These are phyloP conservation scores for Capsicum baccatum DNA, from an alignment of 257 asterid species.

Conservation along the genomic window DNA sequence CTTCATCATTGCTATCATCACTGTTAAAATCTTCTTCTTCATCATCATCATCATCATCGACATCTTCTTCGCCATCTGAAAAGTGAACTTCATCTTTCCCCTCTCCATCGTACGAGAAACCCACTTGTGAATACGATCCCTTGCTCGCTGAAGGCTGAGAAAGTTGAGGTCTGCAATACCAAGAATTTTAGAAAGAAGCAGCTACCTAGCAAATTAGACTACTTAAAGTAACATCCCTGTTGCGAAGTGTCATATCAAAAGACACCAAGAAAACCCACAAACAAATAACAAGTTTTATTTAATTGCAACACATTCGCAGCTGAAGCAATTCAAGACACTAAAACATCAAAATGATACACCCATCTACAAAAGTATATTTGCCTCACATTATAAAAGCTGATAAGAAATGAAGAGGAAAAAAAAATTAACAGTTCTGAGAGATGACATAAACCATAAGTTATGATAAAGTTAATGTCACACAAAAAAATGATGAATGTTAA, in stretches of 20 bases:
- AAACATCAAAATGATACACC: background rate
- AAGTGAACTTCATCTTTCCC: slow-evolving; percentile 64
- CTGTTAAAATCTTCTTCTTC: slow-evolving; percentile 88
- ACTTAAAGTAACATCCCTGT: background rate
- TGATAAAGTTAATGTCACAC: background rate
- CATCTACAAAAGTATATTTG: background rate
- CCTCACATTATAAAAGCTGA: background rate
- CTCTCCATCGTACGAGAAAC: slow-evolving; percentile 91
- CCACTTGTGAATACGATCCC: slow-evolving; percentile 97
- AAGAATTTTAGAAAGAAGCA: slow-evolving; percentile 11
- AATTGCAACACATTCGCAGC: background rate
- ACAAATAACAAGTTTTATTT: background rate
- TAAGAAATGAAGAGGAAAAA: background rate
- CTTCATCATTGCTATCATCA: slow-evolving; percentile 93
- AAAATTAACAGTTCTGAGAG: background rate
- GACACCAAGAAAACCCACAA: slow-evolving; percentile 26
- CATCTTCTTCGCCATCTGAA: slow-evolving; percentile 85
- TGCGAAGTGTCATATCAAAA: slow-evolving; percentile 6
- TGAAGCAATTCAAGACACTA: slow-evolving; percentile 8
- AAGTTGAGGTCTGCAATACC: slow-evolving; percentile 54
- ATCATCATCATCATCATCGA: slow-evolving; percentile 81
- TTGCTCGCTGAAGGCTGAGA: slow-evolving; percentile 72
- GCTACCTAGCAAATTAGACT: background rate
- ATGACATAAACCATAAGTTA: background rate
- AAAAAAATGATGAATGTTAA: background rate